Evolutionary conservation across 2,329 filamentous ascomycete species (phyloP), one percentile per base, ranked within the genome.

Genomic region (Grosmannia serpens): DNA sequence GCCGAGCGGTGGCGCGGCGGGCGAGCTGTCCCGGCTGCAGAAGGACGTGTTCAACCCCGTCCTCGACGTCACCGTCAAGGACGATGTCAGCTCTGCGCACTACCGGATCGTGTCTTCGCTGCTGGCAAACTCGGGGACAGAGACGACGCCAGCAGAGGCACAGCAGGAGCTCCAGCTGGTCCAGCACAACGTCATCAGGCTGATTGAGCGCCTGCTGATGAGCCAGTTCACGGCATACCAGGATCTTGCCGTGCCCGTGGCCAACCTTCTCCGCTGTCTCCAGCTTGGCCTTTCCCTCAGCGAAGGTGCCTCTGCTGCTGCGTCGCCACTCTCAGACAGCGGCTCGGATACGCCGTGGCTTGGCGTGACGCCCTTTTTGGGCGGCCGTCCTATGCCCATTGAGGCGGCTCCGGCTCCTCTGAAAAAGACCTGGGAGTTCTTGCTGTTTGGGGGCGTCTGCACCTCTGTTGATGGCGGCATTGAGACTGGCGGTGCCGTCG

Each of bases 41-140:
- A 87, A 86, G 10, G 90, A 96, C 65, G 91, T 97, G 65, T 92
- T 97, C 65, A 82, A 80, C 56, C 91, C 88, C 61, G 73, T 95
- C 29, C 73, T 95, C 47, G 86, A 84, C 61, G 77, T 80, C n/a
- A 73, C 86, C 20, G 72, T 85, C 26, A 74, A 77, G 22, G 72
- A 74, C 57, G 71, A 78, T 35, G 67, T 80, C 24, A 69, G 73
- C 41, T 65, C 67, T 0, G 71, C 71, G 0, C 67, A 75, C 54
- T 65, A 69, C 47, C 69, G 71, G 3, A 69, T 69, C 35, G 64
- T 69, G 8, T 65, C 70, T 3, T 55, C 57, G 8, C 65, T 61
- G 26, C 33, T 56, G 4, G 44, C 6, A 13, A 22, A 10, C 5
- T 11, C n/a, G 9, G 31, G 29, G 10, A 13, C 56, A 22, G 68